These are phyloP conservation scores for Tilletia walkeri DNA, from an alignment of 1,284 basidiomycete species.

Conservation along the genomic window DNA sequence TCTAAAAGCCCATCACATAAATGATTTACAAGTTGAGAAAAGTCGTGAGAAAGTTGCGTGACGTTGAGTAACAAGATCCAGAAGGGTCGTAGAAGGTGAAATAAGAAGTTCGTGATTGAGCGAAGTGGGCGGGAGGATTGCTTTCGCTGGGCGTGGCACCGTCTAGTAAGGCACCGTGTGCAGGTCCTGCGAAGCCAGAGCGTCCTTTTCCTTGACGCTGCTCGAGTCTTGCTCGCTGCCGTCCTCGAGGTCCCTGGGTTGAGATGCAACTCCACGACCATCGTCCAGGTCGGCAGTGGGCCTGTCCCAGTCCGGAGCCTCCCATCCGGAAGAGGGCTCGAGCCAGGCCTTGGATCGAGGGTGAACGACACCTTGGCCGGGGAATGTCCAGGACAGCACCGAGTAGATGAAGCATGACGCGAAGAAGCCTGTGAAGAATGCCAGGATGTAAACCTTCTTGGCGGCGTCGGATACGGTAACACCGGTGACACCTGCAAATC, in stretches of 20 bases:
- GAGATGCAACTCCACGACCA: background rate
- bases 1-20: no score
- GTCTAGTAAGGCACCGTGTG: background rate
- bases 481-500: slow-evolving; percentile 62
- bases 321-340: slow-evolving; percentile 36
- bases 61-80: no score
- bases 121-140: no score
- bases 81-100: no score
- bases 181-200: background rate
- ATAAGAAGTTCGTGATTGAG: no score
- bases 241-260: background rate
- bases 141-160: no score
- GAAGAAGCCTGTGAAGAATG: slow-evolving; percentile 54
- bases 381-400: slow-evolving; percentile 36
- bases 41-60: no score
- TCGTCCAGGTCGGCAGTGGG: slow-evolving; percentile 14
- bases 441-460: slow-evolving; percentile 53
- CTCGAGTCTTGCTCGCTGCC: slow-evolving; percentile 11
- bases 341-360: slow-evolving; percentile 25
- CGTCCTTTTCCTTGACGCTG: background rate
- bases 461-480: slow-evolving; percentile 44
- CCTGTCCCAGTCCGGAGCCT: slow-evolving; percentile 30
- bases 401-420: slow-evolving; percentile 50
- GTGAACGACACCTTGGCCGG: slow-evolving; percentile 27
- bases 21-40: no score